phyloP scores from a whole-genome alignment of 495 filamentous ascomycete species.

The Thozetella sp. region DNA sequence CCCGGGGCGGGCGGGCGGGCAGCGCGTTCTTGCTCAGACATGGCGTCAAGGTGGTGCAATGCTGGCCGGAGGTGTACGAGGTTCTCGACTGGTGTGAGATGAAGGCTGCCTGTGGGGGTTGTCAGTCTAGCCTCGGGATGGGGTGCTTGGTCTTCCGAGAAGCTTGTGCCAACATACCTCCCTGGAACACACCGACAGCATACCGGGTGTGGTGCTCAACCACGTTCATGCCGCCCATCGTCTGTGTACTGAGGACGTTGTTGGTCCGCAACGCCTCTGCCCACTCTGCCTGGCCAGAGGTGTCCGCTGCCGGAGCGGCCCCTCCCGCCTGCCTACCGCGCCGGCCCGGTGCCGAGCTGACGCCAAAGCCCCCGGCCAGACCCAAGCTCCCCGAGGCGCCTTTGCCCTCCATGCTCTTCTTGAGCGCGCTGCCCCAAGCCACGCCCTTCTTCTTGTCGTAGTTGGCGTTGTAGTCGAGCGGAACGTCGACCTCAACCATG shows the following conservation, averaged over 20 bases:
- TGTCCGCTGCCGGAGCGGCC: conserved; percentile 16
- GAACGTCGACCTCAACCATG: conserved; percentile 51
- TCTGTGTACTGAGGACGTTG: conserved; percentile 44
- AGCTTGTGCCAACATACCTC: no score
- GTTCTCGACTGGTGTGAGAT: conserved; percentile 46
- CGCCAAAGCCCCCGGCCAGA: conserved; percentile 46
- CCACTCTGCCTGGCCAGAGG: conserved; percentile 36
- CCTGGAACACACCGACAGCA: conserved; percentile 53
- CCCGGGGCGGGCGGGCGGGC: conserved; percentile 23
- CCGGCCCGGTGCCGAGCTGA: conserved; percentile 16
- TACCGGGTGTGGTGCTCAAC: conserved; percentile 35
- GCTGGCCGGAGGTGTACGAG: conserved; percentile 46
- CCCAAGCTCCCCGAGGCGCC: conserved; percentile 40
- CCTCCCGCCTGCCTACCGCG: conserved; percentile 15
- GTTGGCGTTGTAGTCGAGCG: conserved; percentile 32
- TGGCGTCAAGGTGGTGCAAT: conserved; percentile 48
- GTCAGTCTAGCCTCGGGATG: not conserved
- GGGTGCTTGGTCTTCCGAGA: not conserved
- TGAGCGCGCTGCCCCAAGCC: conserved; percentile 40
- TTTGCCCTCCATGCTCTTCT: conserved; percentile 39
- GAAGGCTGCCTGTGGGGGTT: conserved; percentile 38
- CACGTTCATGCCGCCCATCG: conserved; percentile 39
- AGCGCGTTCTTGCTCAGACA: conserved; percentile 41
- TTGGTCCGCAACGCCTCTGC: conserved; percentile 42
- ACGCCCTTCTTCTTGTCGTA: conserved; percentile 51